Evolutionary conservation across 1,284 basidiomycete genomes (phyloP), one percentile per base, ranked within the genome.

Genomic region (Ganoderma multipileum): DNA sequence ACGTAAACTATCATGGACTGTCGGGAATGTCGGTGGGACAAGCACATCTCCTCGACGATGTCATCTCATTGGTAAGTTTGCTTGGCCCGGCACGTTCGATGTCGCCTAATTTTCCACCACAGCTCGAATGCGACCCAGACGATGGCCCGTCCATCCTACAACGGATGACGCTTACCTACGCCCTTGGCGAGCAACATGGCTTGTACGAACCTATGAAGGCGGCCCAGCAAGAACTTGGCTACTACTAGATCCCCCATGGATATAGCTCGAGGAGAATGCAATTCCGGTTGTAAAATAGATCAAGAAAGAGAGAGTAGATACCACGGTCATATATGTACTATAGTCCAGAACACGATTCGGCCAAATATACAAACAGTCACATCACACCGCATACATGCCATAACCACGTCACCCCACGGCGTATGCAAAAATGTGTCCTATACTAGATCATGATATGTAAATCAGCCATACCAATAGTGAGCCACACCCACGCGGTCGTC

Each of bases 1-100:
- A 96, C 74, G 87, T 88, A 1, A 89, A 89, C 68, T 89, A 91
- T 72, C 85, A 87, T 11, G 84, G 86, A 14, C 83, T 88, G 58
- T 76, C 88, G 67, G 93, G 95, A 0, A 92, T 94, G 89, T 83
- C 88, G 0, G 93, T 95, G 0, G 97, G 96, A 0, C 96, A 97
- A 78, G 96, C 97, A 0, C 96, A 98, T 81, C 83, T 99, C 20
- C 84, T 99, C 4, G 97, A 98, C 76, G 95, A 99, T 78, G 81
- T 99, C 54, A 96, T 99, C 68, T 88, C 90, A 9, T 78, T 95
- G 78, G 93, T 94, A 64, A 65, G 90, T 55, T 20, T 81, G 18
- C 39, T 18, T 33, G 26, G 11, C 26, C 26, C 3, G 44, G n/a
- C 28, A 5, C 5, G 3, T 36, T 33, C 8, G 33, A 33, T 33